phyloP scores from a whole-genome alignment of 1,139 yeast genomes.

The Sugiyamaella japonica region DNA sequence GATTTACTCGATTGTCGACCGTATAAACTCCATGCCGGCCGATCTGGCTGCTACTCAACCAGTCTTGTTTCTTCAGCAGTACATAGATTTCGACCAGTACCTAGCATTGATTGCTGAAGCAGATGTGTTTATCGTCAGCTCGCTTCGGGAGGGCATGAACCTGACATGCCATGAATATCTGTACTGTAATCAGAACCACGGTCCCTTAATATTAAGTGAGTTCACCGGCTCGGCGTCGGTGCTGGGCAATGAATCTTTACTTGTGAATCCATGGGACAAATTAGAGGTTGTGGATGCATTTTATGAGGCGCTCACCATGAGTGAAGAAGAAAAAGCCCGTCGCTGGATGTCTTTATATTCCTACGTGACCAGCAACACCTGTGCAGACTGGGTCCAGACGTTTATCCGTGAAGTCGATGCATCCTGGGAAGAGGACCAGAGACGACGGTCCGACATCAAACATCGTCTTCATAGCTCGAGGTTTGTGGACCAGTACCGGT shows the following conservation, averaged over 20 bases:
- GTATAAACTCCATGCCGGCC: conserved; percentile 79
- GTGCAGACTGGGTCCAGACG: conserved; percentile 68
- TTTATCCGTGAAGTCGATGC: conserved; percentile 57
- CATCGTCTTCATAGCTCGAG: conserved; percentile 33
- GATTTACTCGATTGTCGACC: conserved; percentile 71
- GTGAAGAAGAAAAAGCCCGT: conserved; percentile 52
- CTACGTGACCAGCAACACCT: conserved; percentile 64
- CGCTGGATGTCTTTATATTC: conserved; percentile 65
- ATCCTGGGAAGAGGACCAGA: conserved; percentile 63
- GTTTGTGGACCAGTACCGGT: conserved; percentile 31
- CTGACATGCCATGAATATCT: conserved; percentile 93
- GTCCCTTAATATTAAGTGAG: conserved; percentile 86
- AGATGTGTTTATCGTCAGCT: conserved; percentile 80
- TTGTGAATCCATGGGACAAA: conserved; percentile 91
- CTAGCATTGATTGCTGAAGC: conserved; percentile 85
- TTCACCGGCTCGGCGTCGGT: conserved; percentile 92
- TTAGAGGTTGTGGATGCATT: conserved; percentile 64
- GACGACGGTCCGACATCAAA: conserved; percentile 41
- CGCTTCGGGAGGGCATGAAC: conserved; percentile 96
- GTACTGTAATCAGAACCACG: conserved; percentile 71
- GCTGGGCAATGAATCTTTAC: conserved; percentile 61
- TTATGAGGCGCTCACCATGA: conserved; percentile 63
- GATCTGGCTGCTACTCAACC: conserved; percentile 62
- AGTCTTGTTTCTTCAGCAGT: conserved; percentile 83
- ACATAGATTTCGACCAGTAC: conserved; percentile 85